Conservation (phyloP, 495 filamentous ascomycete species). For the Neurospora cerealis region DNA sequence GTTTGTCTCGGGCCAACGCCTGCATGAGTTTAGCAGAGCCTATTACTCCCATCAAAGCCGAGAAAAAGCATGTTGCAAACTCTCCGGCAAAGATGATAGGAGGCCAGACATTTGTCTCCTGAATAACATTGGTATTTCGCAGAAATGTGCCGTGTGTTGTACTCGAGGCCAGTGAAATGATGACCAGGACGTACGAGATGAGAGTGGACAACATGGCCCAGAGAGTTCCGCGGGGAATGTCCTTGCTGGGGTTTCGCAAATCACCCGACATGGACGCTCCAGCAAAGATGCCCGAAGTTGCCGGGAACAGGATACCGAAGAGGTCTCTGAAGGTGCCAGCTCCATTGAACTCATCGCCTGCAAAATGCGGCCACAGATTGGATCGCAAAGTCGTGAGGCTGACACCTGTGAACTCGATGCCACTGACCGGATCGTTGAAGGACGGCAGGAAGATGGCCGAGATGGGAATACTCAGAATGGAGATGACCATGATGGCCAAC, state of each 20-base stretch:
- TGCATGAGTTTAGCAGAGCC: constrained; percentile 83
- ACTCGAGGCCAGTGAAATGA: constrained; percentile 70
- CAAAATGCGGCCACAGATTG: constrained; percentile 54
- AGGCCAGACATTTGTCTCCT: constrained; percentile 64
- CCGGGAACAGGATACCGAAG: constrained; percentile 81
- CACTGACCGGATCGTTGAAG: constrained; percentile 49
- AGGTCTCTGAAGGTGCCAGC: constrained; percentile 71
- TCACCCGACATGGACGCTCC: constrained; percentile 92
- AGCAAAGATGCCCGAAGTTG: constrained; percentile 57
- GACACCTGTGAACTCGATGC: constrained; percentile 68
- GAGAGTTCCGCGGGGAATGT: constrained; percentile 74
- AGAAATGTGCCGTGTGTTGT: constrained; percentile 67
- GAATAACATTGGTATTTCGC: constrained; percentile 67
- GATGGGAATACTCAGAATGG: constrained; percentile 74
- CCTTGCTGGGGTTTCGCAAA: constrained; percentile 70
- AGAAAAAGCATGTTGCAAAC: constrained; percentile 75
- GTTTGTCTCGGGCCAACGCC: constrained; percentile 69
- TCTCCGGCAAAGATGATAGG: constrained; percentile 70
- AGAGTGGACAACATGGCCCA: constrained; percentile 69
- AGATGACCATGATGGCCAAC: constrained; percentile 59
- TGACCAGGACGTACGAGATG: constrained; percentile 63
- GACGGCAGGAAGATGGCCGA: constrained; percentile 58
- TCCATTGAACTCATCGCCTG: constrained; percentile 36
- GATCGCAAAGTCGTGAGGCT: constrained; percentile 56
- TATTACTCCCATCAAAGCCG: constrained; percentile 77